phyloP scores from a whole-genome alignment of 768 basidiomycete species.

The Saitozyma podzolica region DNA sequence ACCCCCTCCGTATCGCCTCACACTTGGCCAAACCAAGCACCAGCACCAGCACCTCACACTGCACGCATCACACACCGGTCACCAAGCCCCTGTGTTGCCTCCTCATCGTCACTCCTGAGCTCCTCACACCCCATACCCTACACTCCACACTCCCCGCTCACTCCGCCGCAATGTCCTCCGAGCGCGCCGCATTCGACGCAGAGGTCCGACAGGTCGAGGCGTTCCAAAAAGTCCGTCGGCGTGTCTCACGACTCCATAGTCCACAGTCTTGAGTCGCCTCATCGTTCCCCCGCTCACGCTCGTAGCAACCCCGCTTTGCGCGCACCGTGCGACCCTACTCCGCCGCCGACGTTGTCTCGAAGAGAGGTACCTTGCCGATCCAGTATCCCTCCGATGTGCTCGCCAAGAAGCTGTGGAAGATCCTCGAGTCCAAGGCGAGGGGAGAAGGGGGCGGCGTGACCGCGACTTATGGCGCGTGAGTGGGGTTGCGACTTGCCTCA shows the following conservation, averaged over 20 bases:
- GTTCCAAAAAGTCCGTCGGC: slow-evolving; percentile 81
- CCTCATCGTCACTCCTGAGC: no score
- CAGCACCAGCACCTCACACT: no score
- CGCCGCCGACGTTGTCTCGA: slow-evolving; percentile 87
- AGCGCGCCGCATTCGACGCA: slow-evolving; percentile 65
- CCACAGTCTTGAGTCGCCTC: not conserved
- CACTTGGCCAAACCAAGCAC: no score
- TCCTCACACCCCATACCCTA: no score
- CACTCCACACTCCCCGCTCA: no score
- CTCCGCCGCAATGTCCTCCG: slow-evolving; percentile 26
- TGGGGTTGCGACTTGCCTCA: slow-evolving; percentile 32
- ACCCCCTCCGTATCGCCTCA: no score
- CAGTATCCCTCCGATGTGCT: slow-evolving; percentile 80
- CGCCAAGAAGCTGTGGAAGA: slow-evolving; percentile 80
- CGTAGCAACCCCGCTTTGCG: slow-evolving; percentile 79
- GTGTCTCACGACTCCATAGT: not conserved
- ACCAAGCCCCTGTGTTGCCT: no score
- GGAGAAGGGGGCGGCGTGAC: slow-evolving; percentile 57
- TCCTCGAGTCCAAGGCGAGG: slow-evolving; percentile 71
- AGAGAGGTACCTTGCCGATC: slow-evolving; percentile 83
- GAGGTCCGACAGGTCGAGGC: slow-evolving; percentile 83
- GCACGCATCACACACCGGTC: no score
- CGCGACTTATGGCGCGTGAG: slow-evolving; percentile 98
- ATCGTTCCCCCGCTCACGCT: not conserved
- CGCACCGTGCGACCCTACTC: slow-evolving; percentile 88